phyloP scores from a whole-genome alignment of 805 yeast species.

The Nakazawaea sp. region DNA sequence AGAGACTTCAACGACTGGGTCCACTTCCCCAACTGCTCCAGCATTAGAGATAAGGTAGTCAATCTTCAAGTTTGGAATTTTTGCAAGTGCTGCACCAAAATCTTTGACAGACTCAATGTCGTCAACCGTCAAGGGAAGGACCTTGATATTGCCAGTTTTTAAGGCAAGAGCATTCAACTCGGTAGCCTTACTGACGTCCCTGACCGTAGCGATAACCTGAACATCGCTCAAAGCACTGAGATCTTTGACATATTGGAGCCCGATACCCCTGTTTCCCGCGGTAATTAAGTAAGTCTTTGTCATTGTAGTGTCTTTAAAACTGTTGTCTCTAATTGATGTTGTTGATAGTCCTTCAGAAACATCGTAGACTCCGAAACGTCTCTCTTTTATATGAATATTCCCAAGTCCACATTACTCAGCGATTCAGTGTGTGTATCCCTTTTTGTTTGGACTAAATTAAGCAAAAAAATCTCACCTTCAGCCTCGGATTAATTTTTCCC shows the following conservation, averaged over 20 bases:
- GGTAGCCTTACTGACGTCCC: background rate
- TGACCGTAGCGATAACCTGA: slow-evolving; percentile 13
- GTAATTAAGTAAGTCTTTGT: slow-evolving; percentile 29
- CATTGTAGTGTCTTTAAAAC: too few relatives aligned
- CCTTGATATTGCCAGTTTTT: background rate
- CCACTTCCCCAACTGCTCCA: background rate
- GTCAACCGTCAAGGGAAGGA: background rate
- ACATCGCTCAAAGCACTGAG: slow-evolving; percentile 17
- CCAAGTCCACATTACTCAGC: too few relatives aligned
- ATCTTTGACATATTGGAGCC: slow-evolving; percentile 24
- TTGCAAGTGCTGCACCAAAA: background rate
- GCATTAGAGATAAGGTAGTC: slow-evolving; percentile 1
- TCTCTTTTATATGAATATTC: too few relatives aligned
- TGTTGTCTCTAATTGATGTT: too few relatives aligned
- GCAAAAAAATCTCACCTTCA: too few relatives aligned
- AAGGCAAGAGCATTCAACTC: background rate
- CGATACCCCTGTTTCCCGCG: slow-evolving; percentile 39
- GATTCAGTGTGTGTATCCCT: too few relatives aligned
- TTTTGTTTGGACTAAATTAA: too few relatives aligned
- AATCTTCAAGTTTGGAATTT: background rate
- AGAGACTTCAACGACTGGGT: slow-evolving; percentile 17
- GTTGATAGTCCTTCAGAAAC: too few relatives aligned
- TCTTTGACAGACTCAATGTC: slow-evolving; percentile 11
- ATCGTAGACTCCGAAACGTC: too few relatives aligned
- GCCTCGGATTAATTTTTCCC: too few relatives aligned